A percentile compares a stretch with the other conserved stretches of the same genome.
phyloP scores from a whole-genome alignment of 1,139 yeast species.

The Saccharomyces hybrid region DNA sequence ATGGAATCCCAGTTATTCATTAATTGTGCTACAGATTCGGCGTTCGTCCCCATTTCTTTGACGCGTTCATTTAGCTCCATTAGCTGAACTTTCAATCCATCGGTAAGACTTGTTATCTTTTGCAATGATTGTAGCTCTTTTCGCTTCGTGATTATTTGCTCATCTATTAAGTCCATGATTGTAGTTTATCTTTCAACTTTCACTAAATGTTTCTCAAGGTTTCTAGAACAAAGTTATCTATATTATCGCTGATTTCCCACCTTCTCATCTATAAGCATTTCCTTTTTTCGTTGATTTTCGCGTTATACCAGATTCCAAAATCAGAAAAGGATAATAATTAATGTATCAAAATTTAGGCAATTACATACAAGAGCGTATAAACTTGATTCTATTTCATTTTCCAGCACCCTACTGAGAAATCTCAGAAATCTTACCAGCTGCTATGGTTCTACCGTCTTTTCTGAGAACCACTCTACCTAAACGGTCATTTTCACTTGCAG shows the following conservation, averaged over 20 bases:
- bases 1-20: slow-evolving; percentile 30
- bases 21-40: slow-evolving; percentile 23
- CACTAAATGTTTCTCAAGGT: background rate
- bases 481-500: slow-evolving; percentile 49
- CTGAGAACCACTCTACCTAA: slow-evolving; percentile 80
- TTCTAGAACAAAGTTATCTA: background rate
- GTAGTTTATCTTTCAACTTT: too few relatives aligned
- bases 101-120: slow-evolving; percentile 24
- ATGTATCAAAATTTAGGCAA: background rate
- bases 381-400: slow-evolving; percentile 1
- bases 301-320: background rate
- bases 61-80: slow-evolving; percentile 24
- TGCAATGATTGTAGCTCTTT: slow-evolving; percentile 25
- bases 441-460: slow-evolving; percentile 79
- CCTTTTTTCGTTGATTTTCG: background rate
- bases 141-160: slow-evolving; percentile 18
- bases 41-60: slow-evolving; percentile 23
- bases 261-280: background rate
- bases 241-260: background rate
- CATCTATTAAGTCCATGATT: slow-evolving; percentile 6
- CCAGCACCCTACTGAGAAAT: slow-evolving; percentile 6
- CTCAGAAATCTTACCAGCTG: slow-evolving; percentile 63
- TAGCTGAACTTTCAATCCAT: slow-evolving; percentile 23
- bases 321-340: background rate
- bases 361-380: background rate